Percentiles rank a stretch among this genome's conserved stretches.
These are phyloP conservation scores for Cenchrus fungigraminus DNA, from an alignment of 176 grass and related monocot species.

Conservation along the genomic window DNA sequence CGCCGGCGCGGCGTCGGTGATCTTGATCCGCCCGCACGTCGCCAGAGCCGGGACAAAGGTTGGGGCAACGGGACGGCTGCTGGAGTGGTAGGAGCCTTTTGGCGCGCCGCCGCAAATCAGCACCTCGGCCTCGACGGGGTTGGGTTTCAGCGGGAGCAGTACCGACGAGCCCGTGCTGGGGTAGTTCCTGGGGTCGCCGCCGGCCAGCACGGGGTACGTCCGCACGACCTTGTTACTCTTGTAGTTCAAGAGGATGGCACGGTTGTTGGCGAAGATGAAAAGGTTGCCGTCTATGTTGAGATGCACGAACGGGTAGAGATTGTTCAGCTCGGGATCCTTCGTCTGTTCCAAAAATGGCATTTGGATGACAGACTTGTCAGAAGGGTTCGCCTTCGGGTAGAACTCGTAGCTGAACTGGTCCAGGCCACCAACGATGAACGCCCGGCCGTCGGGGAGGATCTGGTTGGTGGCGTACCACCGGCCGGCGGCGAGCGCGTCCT, in stretches of 20 bases:
- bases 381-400: conserved; percentile 51
- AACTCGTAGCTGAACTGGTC: conserved; percentile 81
- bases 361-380: conserved; percentile 32
- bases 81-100: conserved; percentile 50
- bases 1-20: conserved; percentile 61
- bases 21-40: conserved; percentile 82
- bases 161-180: conserved; percentile 81
- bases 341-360: conserved; percentile 57
- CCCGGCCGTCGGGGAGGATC: conserved; percentile 79
- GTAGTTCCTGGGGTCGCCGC: conserved; percentile 80
- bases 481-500: conserved; percentile 54
- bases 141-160: conserved; percentile 68
- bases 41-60: conserved; percentile 40
- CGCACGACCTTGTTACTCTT: conserved; percentile 55
- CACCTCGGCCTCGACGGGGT: conserved; percentile 68
- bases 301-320: conserved; percentile 85
- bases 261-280: conserved; percentile 85
- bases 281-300: conserved; percentile 86
- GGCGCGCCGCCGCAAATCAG: conserved; percentile 81
- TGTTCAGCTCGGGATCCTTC: conserved; percentile 66
- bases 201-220: conserved; percentile 56
- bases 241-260: conserved; percentile 71
- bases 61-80: background rate
- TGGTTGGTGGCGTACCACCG: conserved; percentile 89
- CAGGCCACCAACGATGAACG: conserved; percentile 71